Evolutionary conservation across 1,284 basidiomycete genomes (phyloP).

Genomic region (Ganoderma meredithae): DNA sequence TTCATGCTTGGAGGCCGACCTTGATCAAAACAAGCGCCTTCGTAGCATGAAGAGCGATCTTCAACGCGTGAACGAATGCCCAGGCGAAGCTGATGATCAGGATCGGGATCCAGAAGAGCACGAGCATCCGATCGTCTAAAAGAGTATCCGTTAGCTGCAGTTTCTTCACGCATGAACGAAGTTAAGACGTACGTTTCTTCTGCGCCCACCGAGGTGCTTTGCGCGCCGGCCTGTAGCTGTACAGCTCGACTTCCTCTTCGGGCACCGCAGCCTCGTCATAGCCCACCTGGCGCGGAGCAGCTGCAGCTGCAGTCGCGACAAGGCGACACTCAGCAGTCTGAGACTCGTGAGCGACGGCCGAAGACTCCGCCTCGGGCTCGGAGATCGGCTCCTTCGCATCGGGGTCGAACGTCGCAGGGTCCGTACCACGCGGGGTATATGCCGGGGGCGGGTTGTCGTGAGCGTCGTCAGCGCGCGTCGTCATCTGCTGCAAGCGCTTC

Average conservation of each 20-base stretch:
- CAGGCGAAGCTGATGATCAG: slow-evolving; percentile 76
- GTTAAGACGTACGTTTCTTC: slow-evolving; percentile 71
- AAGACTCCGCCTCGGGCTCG: slow-evolving; percentile 20
- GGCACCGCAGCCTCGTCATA: slow-evolving; percentile 60
- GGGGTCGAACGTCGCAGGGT: slow-evolving; percentile 26
- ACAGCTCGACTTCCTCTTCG: slow-evolving; percentile 72
- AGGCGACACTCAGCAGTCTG: slow-evolving; percentile 11
- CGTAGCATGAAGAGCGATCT: slow-evolving; percentile 61
- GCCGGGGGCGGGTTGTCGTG: slow-evolving; percentile 66
- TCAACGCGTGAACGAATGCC: slow-evolving; percentile 66
- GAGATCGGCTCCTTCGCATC: slow-evolving; percentile 29
- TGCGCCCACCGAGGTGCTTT: slow-evolving; percentile 60
- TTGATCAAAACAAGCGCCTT: slow-evolving; percentile 60
- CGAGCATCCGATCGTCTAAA: slow-evolving; percentile 90
- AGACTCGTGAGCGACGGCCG: slow-evolving; percentile 22
- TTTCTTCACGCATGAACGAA: slow-evolving; percentile 9
- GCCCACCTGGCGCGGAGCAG: slow-evolving; percentile 47
- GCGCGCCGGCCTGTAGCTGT: slow-evolving; percentile 64
- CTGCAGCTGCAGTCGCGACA: slow-evolving; percentile 18
- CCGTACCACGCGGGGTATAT: slow-evolving; percentile 63
- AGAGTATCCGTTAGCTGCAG: slow-evolving; percentile 18
- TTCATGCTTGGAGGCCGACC: slow-evolving; percentile 48
- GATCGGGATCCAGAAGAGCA: slow-evolving; percentile 95
- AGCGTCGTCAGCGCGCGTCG: slow-evolving; percentile 52
- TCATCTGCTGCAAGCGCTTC: slow-evolving; percentile 69